Conservation (phyloP, 169 alveolate species). For the Plasmodium falciparum region DNA sequence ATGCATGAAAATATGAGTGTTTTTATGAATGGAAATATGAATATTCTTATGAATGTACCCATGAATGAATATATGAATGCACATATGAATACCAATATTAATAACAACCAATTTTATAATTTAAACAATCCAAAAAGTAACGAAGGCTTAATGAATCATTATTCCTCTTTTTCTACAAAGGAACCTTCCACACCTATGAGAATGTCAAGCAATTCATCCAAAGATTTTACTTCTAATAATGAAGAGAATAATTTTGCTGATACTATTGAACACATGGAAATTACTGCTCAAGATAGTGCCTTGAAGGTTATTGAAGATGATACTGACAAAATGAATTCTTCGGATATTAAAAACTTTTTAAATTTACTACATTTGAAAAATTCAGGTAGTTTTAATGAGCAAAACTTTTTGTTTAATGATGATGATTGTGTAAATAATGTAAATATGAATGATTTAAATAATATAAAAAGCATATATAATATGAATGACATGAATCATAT, state of each 20-base stretch:
- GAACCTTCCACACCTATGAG: constrained; percentile 48
- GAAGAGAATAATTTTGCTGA: constrained; percentile 41
- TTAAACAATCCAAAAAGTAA: constrained; percentile 7
- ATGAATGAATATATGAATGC: background rate
- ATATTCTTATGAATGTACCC: background rate
- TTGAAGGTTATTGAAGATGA: constrained; percentile 70
- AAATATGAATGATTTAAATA: background rate
- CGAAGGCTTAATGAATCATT: constrained; percentile 10
- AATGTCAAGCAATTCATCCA: constrained; percentile 67
- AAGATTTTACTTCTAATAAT: constrained; percentile 16
- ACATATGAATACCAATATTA: background rate
- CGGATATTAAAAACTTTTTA: constrained; percentile 60
- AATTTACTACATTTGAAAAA: constrained; percentile 51
- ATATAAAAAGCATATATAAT: background rate
- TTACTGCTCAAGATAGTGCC: constrained; percentile 73
- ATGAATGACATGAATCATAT: background rate
- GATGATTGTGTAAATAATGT: constrained; percentile 6
- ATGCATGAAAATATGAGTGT: background rate
- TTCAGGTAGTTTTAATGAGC: constrained; percentile 17
- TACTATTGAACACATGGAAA: constrained; percentile 66
- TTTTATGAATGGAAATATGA: background rate
- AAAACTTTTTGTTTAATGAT: constrained; percentile 46
- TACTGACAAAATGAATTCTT: constrained; percentile 49
- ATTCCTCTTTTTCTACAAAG: constrained; percentile 24
- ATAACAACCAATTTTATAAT: constrained; percentile 15